These are phyloP conservation scores for Asclepias syriaca DNA, from an alignment of 257 asterid genomes.

Conservation along the genomic window DNA sequence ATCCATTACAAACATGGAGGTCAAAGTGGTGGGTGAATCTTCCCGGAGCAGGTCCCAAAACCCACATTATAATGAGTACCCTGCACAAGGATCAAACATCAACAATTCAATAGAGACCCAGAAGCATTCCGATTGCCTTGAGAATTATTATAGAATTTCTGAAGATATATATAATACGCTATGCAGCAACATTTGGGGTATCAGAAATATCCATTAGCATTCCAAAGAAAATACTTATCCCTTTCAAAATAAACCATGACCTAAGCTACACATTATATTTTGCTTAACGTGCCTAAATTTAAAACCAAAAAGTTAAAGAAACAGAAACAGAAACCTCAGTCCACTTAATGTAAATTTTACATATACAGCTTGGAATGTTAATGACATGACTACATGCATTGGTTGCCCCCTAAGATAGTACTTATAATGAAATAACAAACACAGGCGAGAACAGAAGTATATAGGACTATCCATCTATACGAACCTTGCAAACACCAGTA, in stretches of 20 bases:
- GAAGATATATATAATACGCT: not conserved
- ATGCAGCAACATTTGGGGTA: not conserved
- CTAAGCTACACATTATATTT: not conserved
- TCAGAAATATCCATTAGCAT: not conserved
- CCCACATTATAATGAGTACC: constrained; percentile 30
- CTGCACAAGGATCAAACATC: constrained; percentile 13
- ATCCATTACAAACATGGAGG: not conserved
- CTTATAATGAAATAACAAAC: not conserved
- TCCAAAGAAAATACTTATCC: not conserved
- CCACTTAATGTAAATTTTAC: not conserved
- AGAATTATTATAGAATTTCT: not conserved
- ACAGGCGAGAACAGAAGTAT: not conserved
- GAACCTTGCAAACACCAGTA: constrained; percentile 84
- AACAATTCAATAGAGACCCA: not conserved
- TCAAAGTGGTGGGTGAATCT: constrained; percentile 28
- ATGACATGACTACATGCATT: not conserved
- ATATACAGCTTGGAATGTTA: not conserved
- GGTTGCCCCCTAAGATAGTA: not conserved
- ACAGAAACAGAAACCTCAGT: not conserved
- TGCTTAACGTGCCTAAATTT: not conserved
- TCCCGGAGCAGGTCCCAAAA: constrained; percentile 36
- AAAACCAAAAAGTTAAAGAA: not conserved
- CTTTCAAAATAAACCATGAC: not conserved
- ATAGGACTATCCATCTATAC: not conserved
- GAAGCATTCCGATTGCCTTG: not conserved